A percentile compares a stretch with the other conserved stretches of the same genome.
These are phyloP conservation scores for Scenedesmus sp. DNA, from an alignment of 163 green algal genomes.

Conservation along the genomic window DNA sequence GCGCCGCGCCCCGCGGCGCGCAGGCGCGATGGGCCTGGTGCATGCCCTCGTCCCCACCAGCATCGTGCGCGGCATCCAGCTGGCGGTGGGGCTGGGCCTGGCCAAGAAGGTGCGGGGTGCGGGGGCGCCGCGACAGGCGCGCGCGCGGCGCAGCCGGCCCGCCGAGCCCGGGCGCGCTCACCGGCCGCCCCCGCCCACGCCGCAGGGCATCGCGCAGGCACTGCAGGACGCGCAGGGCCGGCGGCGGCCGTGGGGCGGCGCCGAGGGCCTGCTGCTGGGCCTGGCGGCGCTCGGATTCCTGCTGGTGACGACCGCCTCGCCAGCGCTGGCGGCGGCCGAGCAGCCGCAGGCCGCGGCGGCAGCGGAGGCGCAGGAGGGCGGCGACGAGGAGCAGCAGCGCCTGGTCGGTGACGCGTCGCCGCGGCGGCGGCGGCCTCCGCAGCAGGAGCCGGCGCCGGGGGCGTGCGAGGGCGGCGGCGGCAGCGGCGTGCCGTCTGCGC, in stretches of 20 bases:
- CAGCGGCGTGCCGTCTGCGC: slow-evolving; percentile 45
- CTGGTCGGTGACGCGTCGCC: not conserved
- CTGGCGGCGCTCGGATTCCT: slow-evolving; percentile 45
- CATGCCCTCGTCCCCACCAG: slow-evolving; percentile 59
- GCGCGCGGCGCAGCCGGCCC: not conserved
- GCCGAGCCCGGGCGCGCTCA: not conserved
- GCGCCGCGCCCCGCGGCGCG: no score
- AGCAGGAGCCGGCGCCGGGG: not conserved
- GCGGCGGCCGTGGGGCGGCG: slow-evolving; percentile 45
- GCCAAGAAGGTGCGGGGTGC: slow-evolving; percentile 59
- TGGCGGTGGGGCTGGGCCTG: slow-evolving; percentile 78
- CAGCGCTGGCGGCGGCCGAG: slow-evolving; percentile 12
- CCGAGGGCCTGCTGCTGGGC: slow-evolving; percentile 61
- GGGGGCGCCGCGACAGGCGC: not conserved
- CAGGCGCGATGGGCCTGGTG: slow-evolving; percentile 64
- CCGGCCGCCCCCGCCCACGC: not conserved
- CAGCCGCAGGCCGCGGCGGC: not conserved
- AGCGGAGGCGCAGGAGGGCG: not conserved
- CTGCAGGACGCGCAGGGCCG: not conserved
- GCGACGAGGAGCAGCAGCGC: not conserved
- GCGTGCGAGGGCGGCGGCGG: not conserved
- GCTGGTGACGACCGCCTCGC: slow-evolving; percentile 13
- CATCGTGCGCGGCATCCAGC: slow-evolving; percentile 83
- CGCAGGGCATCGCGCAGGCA: slow-evolving; percentile 18
- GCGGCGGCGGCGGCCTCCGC: not conserved